A percentile compares a stretch with the other conserved stretches of the same genome.
phyloP scores from a whole-genome alignment of 805 yeast species.

The Ogataea polymorpha region DNA sequence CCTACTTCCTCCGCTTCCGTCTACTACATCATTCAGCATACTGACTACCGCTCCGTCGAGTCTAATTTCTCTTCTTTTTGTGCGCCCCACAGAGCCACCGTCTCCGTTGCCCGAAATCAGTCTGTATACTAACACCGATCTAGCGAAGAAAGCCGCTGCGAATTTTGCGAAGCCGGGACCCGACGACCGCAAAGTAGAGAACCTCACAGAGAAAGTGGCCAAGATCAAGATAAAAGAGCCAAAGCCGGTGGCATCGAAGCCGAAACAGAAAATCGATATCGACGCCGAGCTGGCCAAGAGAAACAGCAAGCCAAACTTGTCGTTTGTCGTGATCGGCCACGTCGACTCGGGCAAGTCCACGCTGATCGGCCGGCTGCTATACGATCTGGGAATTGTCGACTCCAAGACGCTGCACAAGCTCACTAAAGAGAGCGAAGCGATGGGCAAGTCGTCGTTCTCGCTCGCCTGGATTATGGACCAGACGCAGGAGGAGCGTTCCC shows the following conservation, averaged over 20 bases:
- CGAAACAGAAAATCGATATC: slow-evolving; percentile 44
- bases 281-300: slow-evolving; percentile 36
- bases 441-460: slow-evolving; percentile 77
- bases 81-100: slow-evolving; percentile 3
- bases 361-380: slow-evolving; percentile 67
- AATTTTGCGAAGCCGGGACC: slow-evolving; percentile 76
- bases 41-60: not conserved
- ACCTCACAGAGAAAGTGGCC: slow-evolving; percentile 25
- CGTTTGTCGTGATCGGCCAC: slow-evolving; percentile 83
- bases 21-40: slow-evolving; percentile 1
- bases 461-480: slow-evolving; percentile 86
- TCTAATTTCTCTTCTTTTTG: not conserved
- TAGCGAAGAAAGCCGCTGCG: slow-evolving; percentile 42
- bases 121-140: slow-evolving; percentile 38
- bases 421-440: slow-evolving; percentile 59
- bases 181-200: slow-evolving; percentile 51
- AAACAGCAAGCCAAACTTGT: slow-evolving; percentile 48
- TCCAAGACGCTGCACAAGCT: slow-evolving; percentile 60
- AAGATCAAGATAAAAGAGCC: slow-evolving; percentile 20
- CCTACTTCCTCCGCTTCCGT: not conserved
- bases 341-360: slow-evolving; percentile 87
- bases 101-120: slow-evolving; percentile 1
- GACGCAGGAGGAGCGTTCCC: slow-evolving; percentile 65
- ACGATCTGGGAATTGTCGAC: slow-evolving; percentile 65
- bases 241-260: slow-evolving; percentile 34